Conservation (phyloP, 805 yeast genomes). For the Alloascoidea hylecoeti region DNA sequence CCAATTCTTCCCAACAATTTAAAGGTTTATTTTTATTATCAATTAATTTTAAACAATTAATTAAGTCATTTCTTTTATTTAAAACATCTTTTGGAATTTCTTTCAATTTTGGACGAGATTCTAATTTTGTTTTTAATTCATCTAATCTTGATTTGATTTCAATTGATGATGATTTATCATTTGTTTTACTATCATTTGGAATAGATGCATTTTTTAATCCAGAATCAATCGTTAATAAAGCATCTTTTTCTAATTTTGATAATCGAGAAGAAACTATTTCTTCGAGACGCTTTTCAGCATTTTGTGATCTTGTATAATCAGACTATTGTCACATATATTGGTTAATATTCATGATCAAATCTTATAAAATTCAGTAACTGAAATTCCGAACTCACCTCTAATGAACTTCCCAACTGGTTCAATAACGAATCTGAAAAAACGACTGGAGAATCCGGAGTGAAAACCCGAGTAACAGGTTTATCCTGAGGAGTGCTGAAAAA, state of each 20-base stretch:
- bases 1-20: constrained; percentile 75
- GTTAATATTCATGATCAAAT: too few species aligned
- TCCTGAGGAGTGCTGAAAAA: too few species aligned
- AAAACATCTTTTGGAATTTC: constrained; percentile 24
- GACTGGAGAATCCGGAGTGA: too few species aligned
- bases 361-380: too few species aligned
- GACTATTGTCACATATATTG: background rate
- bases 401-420: too few species aligned
- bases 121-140: constrained; percentile 7
- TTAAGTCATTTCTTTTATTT: constrained; percentile 33
- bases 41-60: constrained; percentile 42
- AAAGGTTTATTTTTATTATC: constrained; percentile 47
- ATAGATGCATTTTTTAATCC: background rate
- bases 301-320: constrained; percentile 2
- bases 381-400: too few species aligned
- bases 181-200: background rate
- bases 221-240: background rate
- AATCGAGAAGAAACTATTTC: background rate
- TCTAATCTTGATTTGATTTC: constrained; percentile 7
- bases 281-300: background rate
- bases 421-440: too few species aligned
- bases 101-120: constrained; percentile 10
- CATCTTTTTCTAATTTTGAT: background rate
- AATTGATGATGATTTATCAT: constrained; percentile 6
- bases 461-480: too few species aligned